Conservation (phyloP, 225 moss, liverwort and hornwort species). For the Rhytidiadelphus loreus region DNA sequence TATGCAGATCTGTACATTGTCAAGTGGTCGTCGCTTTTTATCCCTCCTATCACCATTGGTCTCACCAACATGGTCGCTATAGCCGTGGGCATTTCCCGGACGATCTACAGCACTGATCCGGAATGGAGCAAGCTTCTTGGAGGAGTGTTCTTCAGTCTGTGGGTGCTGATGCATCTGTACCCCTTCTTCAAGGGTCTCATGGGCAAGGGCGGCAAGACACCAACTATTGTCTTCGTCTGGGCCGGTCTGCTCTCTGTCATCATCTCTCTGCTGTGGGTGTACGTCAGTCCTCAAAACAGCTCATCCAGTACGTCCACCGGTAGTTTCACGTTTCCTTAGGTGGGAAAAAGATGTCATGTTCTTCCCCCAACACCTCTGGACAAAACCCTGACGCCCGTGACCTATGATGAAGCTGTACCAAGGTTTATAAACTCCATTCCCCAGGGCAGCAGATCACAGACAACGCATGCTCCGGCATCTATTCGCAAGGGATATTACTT, state of each 20-base stretch:
- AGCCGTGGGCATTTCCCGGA: conserved; percentile 66
- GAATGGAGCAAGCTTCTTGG: conserved; percentile 88
- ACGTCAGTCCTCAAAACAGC: conserved; percentile 45
- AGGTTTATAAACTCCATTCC: background rate
- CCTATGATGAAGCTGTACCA: background rate
- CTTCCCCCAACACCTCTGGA: background rate
- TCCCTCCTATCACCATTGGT: conserved; percentile 87
- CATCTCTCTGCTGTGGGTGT: conserved; percentile 86
- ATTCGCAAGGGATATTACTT: background rate
- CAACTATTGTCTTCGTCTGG: conserved; percentile 89
- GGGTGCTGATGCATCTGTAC: conserved; percentile 80
- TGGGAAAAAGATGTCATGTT: background rate
- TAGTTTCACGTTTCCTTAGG: conserved; percentile 59
- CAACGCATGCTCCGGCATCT: background rate
- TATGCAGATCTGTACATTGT: conserved; percentile 79
- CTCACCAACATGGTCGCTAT: conserved; percentile 72
- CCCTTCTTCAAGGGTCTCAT: conserved; percentile 97
- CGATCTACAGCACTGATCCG: conserved; percentile 50
- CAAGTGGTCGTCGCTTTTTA: conserved; percentile 88
- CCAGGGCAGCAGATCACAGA: background rate
- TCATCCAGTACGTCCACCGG: conserved; percentile 3
- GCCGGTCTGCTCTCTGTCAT: conserved; percentile 77
- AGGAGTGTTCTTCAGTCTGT: conserved; percentile 80
- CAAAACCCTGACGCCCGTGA: background rate
- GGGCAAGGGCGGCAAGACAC: conserved; percentile 76